Conservation (phyloP, 306 rosid species). For the Gastrolobium bilobum region DNA sequence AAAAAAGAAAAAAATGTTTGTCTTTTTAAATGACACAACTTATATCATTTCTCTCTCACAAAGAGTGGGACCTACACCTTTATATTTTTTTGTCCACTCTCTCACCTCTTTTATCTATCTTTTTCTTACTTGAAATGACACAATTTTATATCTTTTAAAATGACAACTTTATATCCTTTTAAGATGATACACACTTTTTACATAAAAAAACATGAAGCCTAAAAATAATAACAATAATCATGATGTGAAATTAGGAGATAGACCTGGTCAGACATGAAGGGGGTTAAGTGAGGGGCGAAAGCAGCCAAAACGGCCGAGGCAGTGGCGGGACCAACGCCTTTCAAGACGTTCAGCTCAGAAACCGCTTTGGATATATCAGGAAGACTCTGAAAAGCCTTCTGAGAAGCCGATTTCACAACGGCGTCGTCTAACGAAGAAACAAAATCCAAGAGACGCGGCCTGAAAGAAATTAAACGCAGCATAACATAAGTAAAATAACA, state of each 20-base stretch:
- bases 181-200: no score
- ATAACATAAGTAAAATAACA: no score
- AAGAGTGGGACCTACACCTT: no score
- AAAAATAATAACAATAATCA: not conserved
- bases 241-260: not conserved
- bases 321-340: slow-evolving; percentile 94
- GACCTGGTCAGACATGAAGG: slow-evolving; percentile 98
- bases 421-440: slow-evolving; percentile 77
- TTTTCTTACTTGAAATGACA: no score
- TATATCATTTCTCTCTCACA: no score
- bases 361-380: slow-evolving; percentile 79
- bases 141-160: no score
- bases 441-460: slow-evolving; percentile 91
- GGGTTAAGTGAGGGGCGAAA: slow-evolving; percentile 74
- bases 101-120: no score
- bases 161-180: no score
- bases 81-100: no score
- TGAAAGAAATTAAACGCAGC: slow-evolving; percentile 24
- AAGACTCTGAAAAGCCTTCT: slow-evolving; percentile 74
- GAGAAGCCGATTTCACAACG: slow-evolving; percentile 65
- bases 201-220: no score
- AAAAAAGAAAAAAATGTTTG: no score
- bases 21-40: no score
- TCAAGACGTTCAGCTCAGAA: slow-evolving; percentile 74
- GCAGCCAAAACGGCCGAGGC: slow-evolving; percentile 89